phyloP scores from a whole-genome alignment of 768 basidiomycete species.

The Tephrocybe sp. region DNA sequence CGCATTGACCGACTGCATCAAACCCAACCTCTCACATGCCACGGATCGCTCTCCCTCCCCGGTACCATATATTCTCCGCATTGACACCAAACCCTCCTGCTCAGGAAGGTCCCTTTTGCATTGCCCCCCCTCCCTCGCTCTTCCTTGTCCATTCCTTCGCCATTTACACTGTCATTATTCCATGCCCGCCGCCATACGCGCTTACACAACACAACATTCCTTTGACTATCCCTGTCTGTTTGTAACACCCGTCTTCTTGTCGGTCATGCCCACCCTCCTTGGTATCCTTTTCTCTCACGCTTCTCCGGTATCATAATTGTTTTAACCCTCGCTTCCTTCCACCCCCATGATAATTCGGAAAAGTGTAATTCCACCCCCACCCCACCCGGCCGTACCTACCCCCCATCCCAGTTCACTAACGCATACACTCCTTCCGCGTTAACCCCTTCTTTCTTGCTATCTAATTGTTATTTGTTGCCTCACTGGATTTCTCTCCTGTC shows the following conservation, averaged over 20 bases:
- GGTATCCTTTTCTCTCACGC: neutral
- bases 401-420: conserved; percentile 1
- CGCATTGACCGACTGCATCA: conserved; percentile 15
- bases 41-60: neutral
- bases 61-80: conserved; percentile 9
- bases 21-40: conserved; percentile 4
- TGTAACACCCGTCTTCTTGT: conserved; percentile 7
- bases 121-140: conserved; percentile 5
- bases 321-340: conserved; percentile 4
- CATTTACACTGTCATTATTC: conserved; percentile 15
- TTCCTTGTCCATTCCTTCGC: neutral
- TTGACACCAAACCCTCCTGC: conserved; percentile 11
- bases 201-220: conserved; percentile 6
- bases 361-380: conserved; percentile 10
- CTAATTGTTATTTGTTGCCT: conserved; percentile 34
- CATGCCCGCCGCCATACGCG: neutral
- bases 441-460: conserved; percentile 21
- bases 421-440: conserved; percentile 17
- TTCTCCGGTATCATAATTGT: conserved; percentile 4
- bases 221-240: neutral
- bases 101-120: conserved; percentile 7
- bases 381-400: neutral
- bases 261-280: conserved; percentile 14
- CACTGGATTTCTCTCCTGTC: conserved; percentile 19
- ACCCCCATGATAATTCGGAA: conserved; percentile 10